These are phyloP conservation scores for Trametes meyenii DNA, from an alignment of 768 basidiomycete genomes.

Conservation along the genomic window DNA sequence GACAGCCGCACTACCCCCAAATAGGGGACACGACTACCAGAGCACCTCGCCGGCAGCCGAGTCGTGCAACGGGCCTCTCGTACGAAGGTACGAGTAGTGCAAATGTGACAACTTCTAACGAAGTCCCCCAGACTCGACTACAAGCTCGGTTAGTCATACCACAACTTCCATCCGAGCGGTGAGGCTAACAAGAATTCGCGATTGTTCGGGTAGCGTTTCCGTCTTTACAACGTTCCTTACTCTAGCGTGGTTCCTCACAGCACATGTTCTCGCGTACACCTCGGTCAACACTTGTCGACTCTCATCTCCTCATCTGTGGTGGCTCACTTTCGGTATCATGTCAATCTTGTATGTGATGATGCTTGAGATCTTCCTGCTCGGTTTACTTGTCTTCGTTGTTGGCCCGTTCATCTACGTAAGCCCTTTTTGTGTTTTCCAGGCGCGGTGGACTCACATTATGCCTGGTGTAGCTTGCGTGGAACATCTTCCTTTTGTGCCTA, in stretches of 20 bases:
- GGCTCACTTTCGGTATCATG: conserved; percentile 80
- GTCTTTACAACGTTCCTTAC: conserved; percentile 69
- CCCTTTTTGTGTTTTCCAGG: background rate
- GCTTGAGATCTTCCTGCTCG: conserved; percentile 71
- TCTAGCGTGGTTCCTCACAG: conserved; percentile 81
- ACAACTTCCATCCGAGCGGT: background rate
- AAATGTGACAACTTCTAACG: background rate
- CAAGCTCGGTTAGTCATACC: conserved; percentile 31
- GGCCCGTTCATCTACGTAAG: conserved; percentile 80
- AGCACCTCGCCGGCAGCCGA: background rate
- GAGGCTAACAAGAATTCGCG: background rate
- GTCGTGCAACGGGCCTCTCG: conserved; percentile 6
- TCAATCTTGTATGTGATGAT: conserved; percentile 79
- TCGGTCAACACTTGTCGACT: conserved; percentile 73
- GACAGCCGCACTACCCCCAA: conserved; percentile 6
- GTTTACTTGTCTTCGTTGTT: conserved; percentile 75
- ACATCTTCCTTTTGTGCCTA: conserved; percentile 74
- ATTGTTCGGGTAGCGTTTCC: conserved; percentile 50
- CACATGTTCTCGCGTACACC: conserved; percentile 79
- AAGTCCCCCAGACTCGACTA: conserved; percentile 32
- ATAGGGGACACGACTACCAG: background rate
- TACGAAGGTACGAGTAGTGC: conserved; percentile 9
- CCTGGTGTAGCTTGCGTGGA: conserved; percentile 68
- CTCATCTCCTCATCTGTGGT: conserved; percentile 83
- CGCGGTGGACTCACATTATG: background rate